Evolutionary conservation across 768 basidiomycete species (phyloP), one percentile per base, ranked within the genome.

Genomic region (Leccinum barrowsii): DNA sequence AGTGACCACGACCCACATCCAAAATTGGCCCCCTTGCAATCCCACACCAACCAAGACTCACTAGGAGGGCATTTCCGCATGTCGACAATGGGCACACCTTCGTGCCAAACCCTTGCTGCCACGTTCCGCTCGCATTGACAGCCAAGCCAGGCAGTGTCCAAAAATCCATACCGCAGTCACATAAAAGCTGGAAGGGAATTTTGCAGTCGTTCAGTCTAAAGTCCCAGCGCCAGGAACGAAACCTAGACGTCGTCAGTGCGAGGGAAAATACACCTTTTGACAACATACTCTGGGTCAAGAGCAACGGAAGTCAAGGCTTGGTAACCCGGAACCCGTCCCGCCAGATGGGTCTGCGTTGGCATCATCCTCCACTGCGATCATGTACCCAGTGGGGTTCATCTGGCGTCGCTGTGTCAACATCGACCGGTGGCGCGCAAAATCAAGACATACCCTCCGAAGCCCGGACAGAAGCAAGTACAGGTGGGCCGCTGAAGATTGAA

Each of bases 391-490:
- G 40, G 8, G 8, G 8, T 42, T 17, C 17, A n/a, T n/a, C n/a
- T 7, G 4, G 40, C n/a, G n/a, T 42, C 40, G 40, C n/a, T 42
- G 8, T 10, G 40, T 42, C n/a, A n/a, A 42, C 8, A n/a, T 42
- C n/a, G 8, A 42, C 4, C 7, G n/a, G n/a, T 2, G n/a, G 40
- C 17, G 2, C 40, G n/a, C n/a, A n/a, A n/a, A n/a, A 42, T 42
- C 40, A 10, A 4, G 4, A n/a, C n/a, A 10, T 42, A 42, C 40
- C 40, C 17, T 40, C 40, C 32, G 32, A 32, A 32, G 32, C 32
- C 32, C 32, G 32, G 12, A 34, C 32, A 0, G 32, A 34, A 0
- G 0, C 32, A 4, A 34, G 0, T 5, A 0, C 0, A 13, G 12
- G 32, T 34, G 32, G 32, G 12, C 12, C 32, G 32, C 32, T 34